Conservation (phyloP, 2,329 filamentous ascomycete species). For the Fusarium longipes region DNA sequence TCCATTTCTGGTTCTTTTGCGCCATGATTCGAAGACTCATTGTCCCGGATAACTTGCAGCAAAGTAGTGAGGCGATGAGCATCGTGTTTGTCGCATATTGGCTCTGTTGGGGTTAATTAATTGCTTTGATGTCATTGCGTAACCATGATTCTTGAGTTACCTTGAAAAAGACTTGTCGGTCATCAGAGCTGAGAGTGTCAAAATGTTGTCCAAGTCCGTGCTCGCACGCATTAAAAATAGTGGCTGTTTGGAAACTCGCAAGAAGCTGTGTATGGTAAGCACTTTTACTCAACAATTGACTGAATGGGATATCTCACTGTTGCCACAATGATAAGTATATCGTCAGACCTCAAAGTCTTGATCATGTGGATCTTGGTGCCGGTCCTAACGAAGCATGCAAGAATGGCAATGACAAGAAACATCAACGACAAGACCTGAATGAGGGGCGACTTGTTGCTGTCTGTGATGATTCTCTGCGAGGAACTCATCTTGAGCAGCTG, state of each 20-base stretch:
- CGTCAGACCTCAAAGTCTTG: conserved; percentile 44
- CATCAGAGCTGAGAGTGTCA: conserved; percentile 18
- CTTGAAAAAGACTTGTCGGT: conserved; percentile 42
- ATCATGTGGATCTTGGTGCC: conserved; percentile 49
- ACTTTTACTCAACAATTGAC: background rate
- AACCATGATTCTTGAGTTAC: conserved; percentile 15
- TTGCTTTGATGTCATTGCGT: background rate
- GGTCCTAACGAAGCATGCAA: conserved; percentile 42
- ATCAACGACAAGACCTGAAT: conserved; percentile 47
- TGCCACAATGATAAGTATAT: conserved; percentile 42
- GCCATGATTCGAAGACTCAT: conserved; percentile 44
- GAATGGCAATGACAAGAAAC: conserved; percentile 46
- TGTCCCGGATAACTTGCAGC: conserved; percentile 45
- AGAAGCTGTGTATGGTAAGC: conserved; percentile 20
- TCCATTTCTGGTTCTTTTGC: conserved; percentile 37
- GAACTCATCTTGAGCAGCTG: conserved; percentile 33
- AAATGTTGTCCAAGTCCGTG: conserved; percentile 42
- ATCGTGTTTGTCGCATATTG: conserved; percentile 46
- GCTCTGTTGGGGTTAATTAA: conserved; percentile 29
- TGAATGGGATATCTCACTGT: conserved; percentile 30
- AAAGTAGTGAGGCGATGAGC: conserved; percentile 43
- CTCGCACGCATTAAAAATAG: conserved; percentile 36
- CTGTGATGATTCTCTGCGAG: conserved; percentile 44
- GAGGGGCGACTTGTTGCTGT: conserved; percentile 47
- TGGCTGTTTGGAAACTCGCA: conserved; percentile 40